Percentiles rank a stretch among this genome's conserved stretches.
These are phyloP conservation scores for Pseudogymnoascus verrucosus DNA, from an alignment of 2,329 filamentous ascomycete species.

Conservation along the genomic window DNA sequence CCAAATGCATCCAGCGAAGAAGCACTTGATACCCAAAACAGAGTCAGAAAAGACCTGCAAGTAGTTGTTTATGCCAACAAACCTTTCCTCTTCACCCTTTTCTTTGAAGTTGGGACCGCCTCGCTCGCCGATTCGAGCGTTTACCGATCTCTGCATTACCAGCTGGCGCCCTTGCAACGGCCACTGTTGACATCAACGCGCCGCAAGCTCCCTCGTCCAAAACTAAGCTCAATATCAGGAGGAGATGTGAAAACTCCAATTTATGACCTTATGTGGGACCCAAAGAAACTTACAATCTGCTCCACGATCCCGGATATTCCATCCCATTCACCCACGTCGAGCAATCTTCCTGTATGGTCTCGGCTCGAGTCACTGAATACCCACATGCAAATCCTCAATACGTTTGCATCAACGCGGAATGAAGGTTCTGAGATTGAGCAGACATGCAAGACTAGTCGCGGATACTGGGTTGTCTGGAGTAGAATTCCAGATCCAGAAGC, in stretches of 20 bases:
- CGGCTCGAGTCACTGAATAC: conserved; percentile 57
- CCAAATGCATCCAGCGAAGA: conserved; percentile 17
- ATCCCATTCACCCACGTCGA: conserved; percentile 30
- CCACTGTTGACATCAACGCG: conserved; percentile 48
- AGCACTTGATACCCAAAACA: conserved; percentile 40
- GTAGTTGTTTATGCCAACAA: conserved; percentile 66
- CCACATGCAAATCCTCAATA: conserved; percentile 54
- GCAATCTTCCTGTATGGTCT: conserved; percentile 40
- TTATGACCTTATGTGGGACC: conserved; percentile 57
- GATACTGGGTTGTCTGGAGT: conserved; percentile 65
- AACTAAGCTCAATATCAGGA: conserved; percentile 14
- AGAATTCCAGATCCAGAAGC: conserved; percentile 38
- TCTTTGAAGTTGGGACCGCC: conserved; percentile 57
- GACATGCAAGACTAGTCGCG: conserved; percentile 57
- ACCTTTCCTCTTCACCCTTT: conserved; percentile 70
- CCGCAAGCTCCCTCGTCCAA: conserved; percentile 47
- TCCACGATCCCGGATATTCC: conserved; percentile 62
- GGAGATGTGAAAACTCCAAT: conserved; percentile 35
- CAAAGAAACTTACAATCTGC: conserved; percentile 45
- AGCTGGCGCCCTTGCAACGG: conserved; percentile 51
- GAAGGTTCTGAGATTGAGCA: conserved; percentile 44
- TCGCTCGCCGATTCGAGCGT: conserved; percentile 47
- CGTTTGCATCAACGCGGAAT: conserved; percentile 40
- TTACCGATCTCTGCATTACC: conserved; percentile 52
- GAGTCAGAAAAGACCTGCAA: conserved; percentile 51